A percentile compares a stretch with the other conserved stretches of the same genome.
Conservation (phyloP, 331 rosid species). For the Pyracantha coccinea region DNA sequence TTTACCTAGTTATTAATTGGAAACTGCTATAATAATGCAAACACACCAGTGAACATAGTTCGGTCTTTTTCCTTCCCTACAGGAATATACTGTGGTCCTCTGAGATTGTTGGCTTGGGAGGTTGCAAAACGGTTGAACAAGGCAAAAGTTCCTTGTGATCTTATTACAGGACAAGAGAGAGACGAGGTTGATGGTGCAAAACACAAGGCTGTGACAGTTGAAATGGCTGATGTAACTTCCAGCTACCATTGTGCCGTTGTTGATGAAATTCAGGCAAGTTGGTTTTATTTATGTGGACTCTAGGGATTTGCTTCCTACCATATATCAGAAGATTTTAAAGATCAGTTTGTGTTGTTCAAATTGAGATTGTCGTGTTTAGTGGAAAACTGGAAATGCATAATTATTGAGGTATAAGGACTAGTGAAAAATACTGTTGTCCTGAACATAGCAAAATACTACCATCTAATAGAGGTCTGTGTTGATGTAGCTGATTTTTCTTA, state of each 20-base stretch:
- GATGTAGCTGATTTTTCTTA: background rate
- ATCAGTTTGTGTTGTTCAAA: slow-evolving; percentile 6
- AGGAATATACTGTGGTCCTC: slow-evolving; percentile 94
- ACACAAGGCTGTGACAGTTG: slow-evolving; percentile 89
- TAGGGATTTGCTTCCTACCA: slow-evolving; percentile 12
- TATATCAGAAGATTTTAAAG: background rate
- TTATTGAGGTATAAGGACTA: background rate
- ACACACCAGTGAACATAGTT: background rate
- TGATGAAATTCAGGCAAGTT: slow-evolving; percentile 92
- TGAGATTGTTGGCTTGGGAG: slow-evolving; percentile 98
- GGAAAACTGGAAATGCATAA: background rate
- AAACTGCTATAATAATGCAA: slow-evolving; percentile 8
- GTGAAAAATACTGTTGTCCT: background rate
- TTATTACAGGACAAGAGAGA: slow-evolving; percentile 89
- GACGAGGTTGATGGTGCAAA: slow-evolving; percentile 82
- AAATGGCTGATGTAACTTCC: slow-evolving; percentile 85
- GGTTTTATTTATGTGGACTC: slow-evolving; percentile 3
- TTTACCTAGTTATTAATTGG: slow-evolving; percentile 1
- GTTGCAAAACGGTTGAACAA: slow-evolving; percentile 85
- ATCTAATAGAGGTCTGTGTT: background rate
- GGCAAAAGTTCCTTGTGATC: slow-evolving; percentile 82
- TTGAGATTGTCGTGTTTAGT: background rate
- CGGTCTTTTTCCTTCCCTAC: slow-evolving; percentile 17
- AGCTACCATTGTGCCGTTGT: slow-evolving; percentile 59
- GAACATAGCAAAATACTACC: background rate